Percentiles rank a stretch among this genome's conserved stretches.
phyloP scores from a whole-genome alignment of 164 flowering plant genomes.

The Sextonia rubra region DNA sequence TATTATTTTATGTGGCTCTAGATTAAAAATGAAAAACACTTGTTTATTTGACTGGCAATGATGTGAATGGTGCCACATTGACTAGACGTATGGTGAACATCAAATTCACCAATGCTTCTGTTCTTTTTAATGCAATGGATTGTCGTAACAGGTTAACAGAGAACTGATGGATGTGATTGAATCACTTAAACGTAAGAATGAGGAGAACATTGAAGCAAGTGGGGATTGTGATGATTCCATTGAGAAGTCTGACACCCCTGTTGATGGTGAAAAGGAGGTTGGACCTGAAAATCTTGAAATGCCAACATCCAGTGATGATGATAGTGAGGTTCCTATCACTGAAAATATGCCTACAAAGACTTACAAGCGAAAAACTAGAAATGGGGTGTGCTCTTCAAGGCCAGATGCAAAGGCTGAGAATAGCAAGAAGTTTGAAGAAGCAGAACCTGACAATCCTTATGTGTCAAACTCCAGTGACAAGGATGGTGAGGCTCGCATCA shows the following conservation, averaged over 20 bases:
- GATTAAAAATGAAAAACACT: no score
- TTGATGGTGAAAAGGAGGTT: background rate
- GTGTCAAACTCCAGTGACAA: background rate
- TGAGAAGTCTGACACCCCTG: background rate
- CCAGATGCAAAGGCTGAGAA: no score
- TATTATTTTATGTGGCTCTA: background rate
- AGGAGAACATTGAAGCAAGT: conserved; percentile 13
- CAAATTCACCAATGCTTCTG: no score
- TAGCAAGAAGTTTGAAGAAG: background rate
- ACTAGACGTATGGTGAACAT: no score
- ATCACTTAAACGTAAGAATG: conserved; percentile 38
- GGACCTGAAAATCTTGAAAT: conserved; percentile 5
- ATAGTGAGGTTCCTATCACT: background rate
- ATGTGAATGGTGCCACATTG: no score
- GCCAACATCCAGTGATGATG: background rate
- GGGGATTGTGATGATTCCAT: background rate
- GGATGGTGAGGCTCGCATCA: background rate
- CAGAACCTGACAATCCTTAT: background rate
- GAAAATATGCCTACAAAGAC: background rate
- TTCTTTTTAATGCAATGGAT: no score
- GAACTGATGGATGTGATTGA: conserved; percentile 71
- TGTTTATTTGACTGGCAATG: no score
- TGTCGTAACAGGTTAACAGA: conserved; percentile 56
- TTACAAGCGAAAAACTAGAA: conserved; percentile 19
- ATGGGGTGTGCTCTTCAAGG: background rate